phyloP scores from a whole-genome alignment of 2,329 filamentous ascomycete genomes.

The Fusarium transvaalense region DNA sequence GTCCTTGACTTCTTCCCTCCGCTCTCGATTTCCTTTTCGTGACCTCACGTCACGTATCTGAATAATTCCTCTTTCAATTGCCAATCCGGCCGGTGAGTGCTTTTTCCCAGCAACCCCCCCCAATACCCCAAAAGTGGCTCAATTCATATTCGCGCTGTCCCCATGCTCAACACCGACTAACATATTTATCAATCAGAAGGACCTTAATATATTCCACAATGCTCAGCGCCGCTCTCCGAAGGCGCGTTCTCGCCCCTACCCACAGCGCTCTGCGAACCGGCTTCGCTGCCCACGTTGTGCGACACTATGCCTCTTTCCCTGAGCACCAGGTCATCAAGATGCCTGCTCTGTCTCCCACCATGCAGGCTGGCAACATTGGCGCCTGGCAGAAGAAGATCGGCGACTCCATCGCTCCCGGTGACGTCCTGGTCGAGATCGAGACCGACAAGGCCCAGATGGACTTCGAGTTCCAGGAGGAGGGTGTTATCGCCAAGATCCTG shows the following conservation, averaged over 20 bases:
- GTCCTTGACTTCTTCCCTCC: conserved; percentile 37
- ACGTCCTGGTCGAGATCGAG: conserved; percentile 98
- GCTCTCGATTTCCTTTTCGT: conserved; percentile 35
- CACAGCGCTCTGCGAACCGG: conserved; percentile 64
- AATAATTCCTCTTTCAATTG: conserved; percentile 45
- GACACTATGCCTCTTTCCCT: conserved; percentile 86
- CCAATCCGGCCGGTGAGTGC: conserved; percentile 42
- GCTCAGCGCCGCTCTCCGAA: conserved; percentile 73
- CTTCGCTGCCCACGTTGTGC: conserved; percentile 67
- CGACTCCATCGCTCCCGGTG: conserved; percentile 87
- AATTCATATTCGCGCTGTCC: conserved; percentile 37
- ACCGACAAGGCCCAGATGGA: conserved; percentile 99
- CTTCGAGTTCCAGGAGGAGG: conserved; percentile 99
- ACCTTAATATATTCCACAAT: conserved; percentile 57
- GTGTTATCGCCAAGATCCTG: conserved; percentile 92
- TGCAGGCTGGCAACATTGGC: conserved; percentile 97
- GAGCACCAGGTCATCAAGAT: conserved; percentile 96
- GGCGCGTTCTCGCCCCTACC: conserved; percentile 68
- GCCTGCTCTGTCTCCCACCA: conserved; percentile 97
- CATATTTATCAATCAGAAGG: conserved; percentile 43
- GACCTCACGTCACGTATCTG: conserved; percentile 38
- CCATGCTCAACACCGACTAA: conserved; percentile 41
- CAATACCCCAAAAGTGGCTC: conserved; percentile 28
- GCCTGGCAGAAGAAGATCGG: conserved; percentile 98
- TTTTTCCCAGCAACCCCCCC: conserved; percentile 12